Evolutionary conservation across 352 stramenopile species (phyloP).

Genomic region (Phytopythium kandeliae): DNA sequence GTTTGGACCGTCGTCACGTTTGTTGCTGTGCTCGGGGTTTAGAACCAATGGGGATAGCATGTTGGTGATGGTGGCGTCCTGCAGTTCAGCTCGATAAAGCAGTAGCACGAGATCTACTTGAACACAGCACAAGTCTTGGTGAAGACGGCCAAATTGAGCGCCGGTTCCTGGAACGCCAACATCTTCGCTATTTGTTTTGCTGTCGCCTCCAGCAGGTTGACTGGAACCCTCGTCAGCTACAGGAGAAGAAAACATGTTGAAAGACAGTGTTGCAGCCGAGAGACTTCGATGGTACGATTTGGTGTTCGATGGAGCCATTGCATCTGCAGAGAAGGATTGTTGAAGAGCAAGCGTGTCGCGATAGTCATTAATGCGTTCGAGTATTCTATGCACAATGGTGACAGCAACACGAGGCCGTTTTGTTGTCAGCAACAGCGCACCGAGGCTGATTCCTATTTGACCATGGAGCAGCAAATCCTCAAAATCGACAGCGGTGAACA

Average conservation of each 20-base stretch:
- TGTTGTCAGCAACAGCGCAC: constrained; percentile 22
- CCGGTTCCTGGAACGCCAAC: constrained; percentile 50
- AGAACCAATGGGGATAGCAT: constrained; percentile 3
- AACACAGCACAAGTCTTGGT: constrained; percentile 54
- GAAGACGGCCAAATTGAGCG: constrained; percentile 38
- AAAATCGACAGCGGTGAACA: constrained; percentile 30
- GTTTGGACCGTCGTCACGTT: not conserved
- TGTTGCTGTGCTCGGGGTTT: not conserved
- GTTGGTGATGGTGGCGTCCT: constrained; percentile 31
- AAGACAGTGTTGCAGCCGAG: constrained; percentile 33
- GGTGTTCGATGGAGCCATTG: not conserved
- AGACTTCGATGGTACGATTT: constrained; percentile 6
- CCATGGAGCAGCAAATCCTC: constrained; percentile 51
- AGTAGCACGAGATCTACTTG: constrained; percentile 47
- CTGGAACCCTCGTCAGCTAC: not conserved
- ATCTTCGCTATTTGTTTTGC: not conserved
- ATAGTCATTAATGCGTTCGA: constrained; percentile 29
- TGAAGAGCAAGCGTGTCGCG: constrained; percentile 31
- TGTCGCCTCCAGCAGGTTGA: not conserved
- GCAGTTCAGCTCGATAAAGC: constrained; percentile 50
- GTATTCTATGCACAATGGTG: constrained; percentile 24
- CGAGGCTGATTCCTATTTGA: constrained; percentile 34
- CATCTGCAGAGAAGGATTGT: constrained; percentile 26
- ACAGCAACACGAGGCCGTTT: constrained; percentile 24
- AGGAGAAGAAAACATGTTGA: constrained; percentile 17